A percentile compares a stretch with the other conserved stretches of the same genome.
phyloP scores from a whole-genome alignment of 2,329 filamentous ascomycete species.

The Aureobasidium musti region DNA sequence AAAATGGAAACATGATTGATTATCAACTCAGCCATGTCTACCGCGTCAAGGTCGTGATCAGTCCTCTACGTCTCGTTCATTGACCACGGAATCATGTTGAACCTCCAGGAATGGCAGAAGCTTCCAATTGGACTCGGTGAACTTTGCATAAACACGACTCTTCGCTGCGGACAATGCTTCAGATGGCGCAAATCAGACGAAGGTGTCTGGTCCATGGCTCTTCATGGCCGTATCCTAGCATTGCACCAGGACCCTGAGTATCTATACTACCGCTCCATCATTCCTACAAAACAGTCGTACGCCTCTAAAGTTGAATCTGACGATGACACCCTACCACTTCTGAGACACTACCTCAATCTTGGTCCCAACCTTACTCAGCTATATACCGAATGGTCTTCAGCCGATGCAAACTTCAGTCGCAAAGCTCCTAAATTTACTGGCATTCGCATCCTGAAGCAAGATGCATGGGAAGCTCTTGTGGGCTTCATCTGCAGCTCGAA shows the following conservation, averaged over 20 bases:
- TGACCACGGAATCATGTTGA: constrained; percentile 37
- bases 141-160: constrained; percentile 89
- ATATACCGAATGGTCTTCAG: constrained; percentile 83
- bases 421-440: constrained; percentile 86
- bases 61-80: background rate
- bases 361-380: constrained; percentile 71
- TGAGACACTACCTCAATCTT: constrained; percentile 87
- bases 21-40: constrained; percentile 9
- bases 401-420: constrained; percentile 84
- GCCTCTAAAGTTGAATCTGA: constrained; percentile 32
- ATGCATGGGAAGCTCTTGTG: constrained; percentile 92
- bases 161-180: constrained; percentile 95
- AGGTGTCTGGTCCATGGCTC: constrained; percentile 85
- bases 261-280: constrained; percentile 78
- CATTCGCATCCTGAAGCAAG: constrained; percentile 88
- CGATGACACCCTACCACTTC: constrained; percentile 71
- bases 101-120: constrained; percentile 79
- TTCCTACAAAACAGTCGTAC: constrained; percentile 44
- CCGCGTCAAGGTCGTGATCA: constrained; percentile 16
- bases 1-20: constrained; percentile 7
- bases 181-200: constrained; percentile 78
- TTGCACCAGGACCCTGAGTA: constrained; percentile 77
- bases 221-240: constrained; percentile 81
- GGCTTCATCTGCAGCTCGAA: constrained; percentile 99
- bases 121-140: constrained; percentile 80